phyloP scores from a whole-genome alignment of 805 yeast species.

The Myxozyma monticola region DNA sequence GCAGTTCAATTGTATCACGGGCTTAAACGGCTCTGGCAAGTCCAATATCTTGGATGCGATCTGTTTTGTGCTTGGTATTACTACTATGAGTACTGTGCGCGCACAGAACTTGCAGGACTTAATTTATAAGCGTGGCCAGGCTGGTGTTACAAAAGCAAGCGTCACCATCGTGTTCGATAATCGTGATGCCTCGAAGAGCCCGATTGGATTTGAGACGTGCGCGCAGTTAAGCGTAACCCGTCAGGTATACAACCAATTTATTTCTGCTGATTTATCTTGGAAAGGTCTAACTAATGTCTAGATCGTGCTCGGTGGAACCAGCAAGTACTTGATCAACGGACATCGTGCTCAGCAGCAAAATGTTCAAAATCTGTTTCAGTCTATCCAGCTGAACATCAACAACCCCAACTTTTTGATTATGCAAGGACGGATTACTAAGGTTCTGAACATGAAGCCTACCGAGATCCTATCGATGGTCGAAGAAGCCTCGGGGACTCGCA shows the following conservation, averaged over 20 bases:
- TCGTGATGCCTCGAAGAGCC: slow-evolving; percentile 68
- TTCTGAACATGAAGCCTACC: slow-evolving; percentile 89
- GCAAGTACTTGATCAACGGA: slow-evolving; percentile 91
- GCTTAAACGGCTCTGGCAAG: slow-evolving; percentile 96
- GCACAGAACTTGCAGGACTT: slow-evolving; percentile 92
- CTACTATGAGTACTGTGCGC: slow-evolving; percentile 91
- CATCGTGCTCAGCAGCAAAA: slow-evolving; percentile 95
- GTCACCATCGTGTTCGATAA: slow-evolving; percentile 96
- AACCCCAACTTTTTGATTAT: slow-evolving; percentile 95
- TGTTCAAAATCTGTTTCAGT: slow-evolving; percentile 84
- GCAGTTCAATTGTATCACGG: slow-evolving; percentile 96
- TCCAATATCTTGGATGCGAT: slow-evolving; percentile 95
- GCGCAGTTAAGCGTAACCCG: slow-evolving; percentile 86
- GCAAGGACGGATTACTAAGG: slow-evolving; percentile 99
- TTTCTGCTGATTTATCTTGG: not conserved
- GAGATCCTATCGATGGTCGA: slow-evolving; percentile 89
- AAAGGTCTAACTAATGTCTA: not conserved
- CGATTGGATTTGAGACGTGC: slow-evolving; percentile 80
- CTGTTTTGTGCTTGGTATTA: slow-evolving; percentile 95
- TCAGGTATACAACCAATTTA: slow-evolving; percentile 49
- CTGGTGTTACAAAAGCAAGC: slow-evolving; percentile 95
- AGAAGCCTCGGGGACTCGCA: slow-evolving; percentile 97
- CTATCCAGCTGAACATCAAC: slow-evolving; percentile 92
- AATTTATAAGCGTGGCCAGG: slow-evolving; percentile 96
- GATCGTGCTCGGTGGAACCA: slow-evolving; percentile 83